phyloP scores from a whole-genome alignment of 345 rosid species.

The Eucalyptus sp. region DNA sequence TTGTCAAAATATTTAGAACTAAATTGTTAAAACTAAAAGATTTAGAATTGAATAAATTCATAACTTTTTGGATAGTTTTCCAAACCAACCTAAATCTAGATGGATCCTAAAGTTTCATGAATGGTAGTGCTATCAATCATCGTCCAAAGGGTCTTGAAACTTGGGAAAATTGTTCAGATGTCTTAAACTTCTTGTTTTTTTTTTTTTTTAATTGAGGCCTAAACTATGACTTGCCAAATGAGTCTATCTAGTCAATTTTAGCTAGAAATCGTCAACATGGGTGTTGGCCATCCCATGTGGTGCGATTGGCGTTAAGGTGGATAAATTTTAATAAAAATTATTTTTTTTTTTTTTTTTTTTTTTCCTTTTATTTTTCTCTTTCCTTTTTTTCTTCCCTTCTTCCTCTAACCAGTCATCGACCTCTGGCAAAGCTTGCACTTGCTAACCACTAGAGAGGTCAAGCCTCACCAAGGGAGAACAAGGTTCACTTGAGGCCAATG shows the following conservation, averaged over 20 bases:
- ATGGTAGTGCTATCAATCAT: neutral
- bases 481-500: neutral
- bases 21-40: too few species aligned
- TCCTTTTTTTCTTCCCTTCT: neutral
- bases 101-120: neutral
- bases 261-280: neutral
- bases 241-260: neutral
- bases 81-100: neutral
- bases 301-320: too few species aligned
- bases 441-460: neutral
- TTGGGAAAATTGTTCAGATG: neutral
- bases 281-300: too few species aligned
- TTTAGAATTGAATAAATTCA: too few species aligned
- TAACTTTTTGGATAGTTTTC: too few species aligned
- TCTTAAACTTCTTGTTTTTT: neutral
- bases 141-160: neutral
- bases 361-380: too few species aligned
- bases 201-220: too few species aligned
- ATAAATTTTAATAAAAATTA: too few species aligned
- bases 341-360: too few species aligned
- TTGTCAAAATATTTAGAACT: too few species aligned
- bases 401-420: neutral
- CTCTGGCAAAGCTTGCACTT: neutral
- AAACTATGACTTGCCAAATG: neutral
- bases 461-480: neutral